phyloP scores from a whole-genome alignment of 441 rosid species.

The Pelargonium cotyledonis region DNA sequence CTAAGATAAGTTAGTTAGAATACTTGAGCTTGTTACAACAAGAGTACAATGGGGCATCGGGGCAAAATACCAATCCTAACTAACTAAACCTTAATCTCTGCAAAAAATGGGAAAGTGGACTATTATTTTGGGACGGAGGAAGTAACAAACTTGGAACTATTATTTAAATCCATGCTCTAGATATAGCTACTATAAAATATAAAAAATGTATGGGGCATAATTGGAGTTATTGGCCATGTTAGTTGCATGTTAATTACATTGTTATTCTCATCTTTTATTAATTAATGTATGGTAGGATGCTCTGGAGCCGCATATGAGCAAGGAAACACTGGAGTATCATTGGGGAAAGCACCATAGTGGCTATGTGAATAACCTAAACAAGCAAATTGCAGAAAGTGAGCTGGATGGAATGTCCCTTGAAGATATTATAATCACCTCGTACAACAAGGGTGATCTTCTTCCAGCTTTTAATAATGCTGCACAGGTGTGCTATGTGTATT shows the following conservation, averaged over 20 bases:
- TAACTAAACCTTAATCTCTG: no score
- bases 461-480: constrained; percentile 93
- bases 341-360: constrained; percentile 93
- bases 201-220: background rate
- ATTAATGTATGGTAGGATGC: constrained; percentile 43
- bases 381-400: constrained; percentile 68
- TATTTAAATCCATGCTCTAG: background rate
- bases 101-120: no score
- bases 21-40: no score
- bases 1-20: no score
- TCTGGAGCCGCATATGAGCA: constrained; percentile 83
- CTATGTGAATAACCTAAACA: constrained; percentile 79
- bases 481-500: constrained; percentile 42
- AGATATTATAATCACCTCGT: constrained; percentile 47
- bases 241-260: background rate
- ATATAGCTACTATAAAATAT: background rate
- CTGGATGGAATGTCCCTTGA: constrained; percentile 54
- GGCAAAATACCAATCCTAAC: no score
- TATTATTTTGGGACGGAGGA: no score
- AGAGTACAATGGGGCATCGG: no score
- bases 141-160: background rate
- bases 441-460: constrained; percentile 72
- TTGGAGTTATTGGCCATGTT: no score
- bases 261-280: background rate
- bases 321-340: constrained; percentile 64